Evolutionary conservation across 768 basidiomycete species (phyloP).

Genomic region (Mycena vitilis): DNA sequence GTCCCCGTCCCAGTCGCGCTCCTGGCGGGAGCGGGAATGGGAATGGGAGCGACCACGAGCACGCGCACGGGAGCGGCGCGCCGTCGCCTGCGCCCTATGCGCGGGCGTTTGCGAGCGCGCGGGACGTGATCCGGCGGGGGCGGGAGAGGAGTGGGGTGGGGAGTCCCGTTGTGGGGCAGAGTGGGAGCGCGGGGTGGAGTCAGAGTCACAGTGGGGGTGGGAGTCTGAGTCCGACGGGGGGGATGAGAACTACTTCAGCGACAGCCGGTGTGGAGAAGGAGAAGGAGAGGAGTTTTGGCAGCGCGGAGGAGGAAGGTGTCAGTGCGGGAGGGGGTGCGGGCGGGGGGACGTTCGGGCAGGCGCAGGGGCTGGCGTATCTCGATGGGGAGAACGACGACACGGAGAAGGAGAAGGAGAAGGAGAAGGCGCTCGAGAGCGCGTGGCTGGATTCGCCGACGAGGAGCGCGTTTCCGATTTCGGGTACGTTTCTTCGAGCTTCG

Average conservation of each 20-base stretch:
- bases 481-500: neutral
- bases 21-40: neutral
- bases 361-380: too few relatives aligned
- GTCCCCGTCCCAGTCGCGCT: too few relatives aligned
- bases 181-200: neutral
- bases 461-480: too few relatives aligned
- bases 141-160: constrained; percentile 23
- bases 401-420: neutral
- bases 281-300: too few relatives aligned
- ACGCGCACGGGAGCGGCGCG: neutral
- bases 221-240: neutral
- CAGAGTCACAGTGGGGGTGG: neutral
- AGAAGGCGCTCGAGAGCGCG: neutral
- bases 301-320: too few relatives aligned
- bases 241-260: too few relatives aligned
- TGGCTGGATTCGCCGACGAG: neutral
- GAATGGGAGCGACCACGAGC: neutral
- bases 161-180: neutral
- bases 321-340: too few relatives aligned
- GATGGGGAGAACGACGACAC: too few relatives aligned
- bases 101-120: constrained; percentile 32
- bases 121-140: constrained; percentile 32
- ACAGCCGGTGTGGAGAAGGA: too few relatives aligned
- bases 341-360: too few relatives aligned
- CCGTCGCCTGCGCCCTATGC: constrained; percentile 15